These are phyloP conservation scores for Boletus rex-veris DNA, from an alignment of 768 basidiomycete genomes.

Conservation along the genomic window DNA sequence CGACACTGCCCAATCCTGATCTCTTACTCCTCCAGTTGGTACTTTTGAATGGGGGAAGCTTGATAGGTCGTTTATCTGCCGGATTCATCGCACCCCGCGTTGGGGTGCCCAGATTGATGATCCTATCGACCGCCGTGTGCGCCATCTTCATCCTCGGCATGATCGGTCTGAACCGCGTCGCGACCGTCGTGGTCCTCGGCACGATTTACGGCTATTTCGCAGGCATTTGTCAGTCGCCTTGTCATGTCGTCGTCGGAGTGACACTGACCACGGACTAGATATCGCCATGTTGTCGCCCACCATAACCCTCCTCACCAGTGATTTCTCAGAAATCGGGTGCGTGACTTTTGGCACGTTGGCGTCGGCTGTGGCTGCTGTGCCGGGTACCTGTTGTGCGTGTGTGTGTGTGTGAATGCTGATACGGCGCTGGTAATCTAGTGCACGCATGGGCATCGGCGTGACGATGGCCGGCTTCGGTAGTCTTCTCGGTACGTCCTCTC, in stretches of 20 bases:
- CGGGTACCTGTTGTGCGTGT: too few relatives aligned
- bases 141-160: constrained; percentile 42
- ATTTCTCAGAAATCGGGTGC: constrained; percentile 51
- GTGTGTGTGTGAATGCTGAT: neutral
- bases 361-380: too few relatives aligned
- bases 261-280: constrained; percentile 20
- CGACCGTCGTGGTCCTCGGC: constrained; percentile 38
- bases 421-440: constrained; percentile 7
- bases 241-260: neutral
- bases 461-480: constrained; percentile 11
- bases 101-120: constrained; percentile 44
- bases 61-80: constrained; percentile 50
- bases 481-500: constrained; percentile 18
- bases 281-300: constrained; percentile 41
- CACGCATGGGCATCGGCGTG: constrained; percentile 25
- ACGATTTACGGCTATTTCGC: constrained; percentile 47
- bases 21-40: constrained; percentile 36
- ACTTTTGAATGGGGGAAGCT: constrained; percentile 48
- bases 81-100: constrained; percentile 39
- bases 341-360: constrained; percentile 1
- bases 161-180: constrained; percentile 35
- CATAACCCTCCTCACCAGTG: constrained; percentile 41
- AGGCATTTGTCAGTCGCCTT: constrained; percentile 35
- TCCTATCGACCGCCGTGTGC: constrained; percentile 32
- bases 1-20: neutral